Base-by-base conservation (phyloP, 495 filamentous ascomycete species). In the Neurospora hispaniola region DNA sequence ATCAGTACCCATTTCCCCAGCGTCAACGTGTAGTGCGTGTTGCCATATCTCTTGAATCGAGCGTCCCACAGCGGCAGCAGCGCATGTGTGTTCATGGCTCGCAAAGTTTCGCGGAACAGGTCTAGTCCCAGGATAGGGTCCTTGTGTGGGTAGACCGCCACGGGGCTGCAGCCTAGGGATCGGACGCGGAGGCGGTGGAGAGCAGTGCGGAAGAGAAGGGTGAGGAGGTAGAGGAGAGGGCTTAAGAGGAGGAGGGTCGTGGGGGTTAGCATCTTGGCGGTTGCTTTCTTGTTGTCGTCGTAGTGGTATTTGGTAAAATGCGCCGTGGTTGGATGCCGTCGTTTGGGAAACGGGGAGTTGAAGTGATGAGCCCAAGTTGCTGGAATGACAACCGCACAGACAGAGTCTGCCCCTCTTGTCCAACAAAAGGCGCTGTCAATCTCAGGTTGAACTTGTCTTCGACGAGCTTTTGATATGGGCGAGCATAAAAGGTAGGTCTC, bases 51-150 rank as follows among this genome's bases (percentile, higher is more conserved):
- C 11, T 59, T 70, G 42, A 83, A 80, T 2, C 74, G 71, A 2
- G 54, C 42, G 6, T 39, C 41, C 62, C 79, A 78, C 7, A 76
- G 68, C 3, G 77, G 42, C 39, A 81, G 73, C 59, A 85, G 69
- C 4, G 38, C 74, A 72, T 81, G 73, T 10, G 31, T 71, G 54
- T 81, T 81, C 4, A 82, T 43, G 4, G 76, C 73, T 4, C 73
- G 74, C 2, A 81, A 27, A 6, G 75, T 75, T 10, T 78, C 73
- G 14, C 77, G 7, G 35, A 86, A 78, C 20, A 77, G 71, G 73
- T 86, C 84, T 1, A 85, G 20, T 2, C 85, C 86, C 4, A 86
- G 72, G 44, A 84, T 71, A 20, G 82, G 82, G 74, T 85, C 83
- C 12, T 81, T 79, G 71, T 82, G 79, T 4, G 84, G 84, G 73